Percentiles rank a stretch among this genome's conserved stretches.
Evolutionary conservation across 116 monocot species (phyloP).

Genomic region (Posidonia oceanica): DNA sequence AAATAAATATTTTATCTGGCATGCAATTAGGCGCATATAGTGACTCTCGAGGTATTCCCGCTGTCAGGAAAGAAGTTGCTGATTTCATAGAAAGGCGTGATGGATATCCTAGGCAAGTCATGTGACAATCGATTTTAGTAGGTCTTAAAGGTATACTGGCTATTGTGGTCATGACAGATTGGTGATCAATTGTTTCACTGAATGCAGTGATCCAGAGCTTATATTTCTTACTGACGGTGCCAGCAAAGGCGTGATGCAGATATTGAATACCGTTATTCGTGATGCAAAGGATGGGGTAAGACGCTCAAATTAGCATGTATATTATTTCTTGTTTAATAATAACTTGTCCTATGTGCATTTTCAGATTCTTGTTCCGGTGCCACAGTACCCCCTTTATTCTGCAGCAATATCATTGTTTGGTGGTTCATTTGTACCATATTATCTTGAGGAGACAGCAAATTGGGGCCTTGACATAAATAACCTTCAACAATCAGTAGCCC

Average conservation of each 20-base stretch:
- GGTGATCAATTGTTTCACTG: background rate
- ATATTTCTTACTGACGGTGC: conserved; percentile 98
- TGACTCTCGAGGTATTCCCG: conserved; percentile 92
- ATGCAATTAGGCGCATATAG: conserved; percentile 78
- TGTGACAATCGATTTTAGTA: background rate
- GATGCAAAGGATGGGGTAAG: conserved; percentile 91
- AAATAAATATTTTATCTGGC: background rate
- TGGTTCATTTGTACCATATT: conserved; percentile 92
- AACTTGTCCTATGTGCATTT: background rate
- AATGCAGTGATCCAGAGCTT: conserved; percentile 81
- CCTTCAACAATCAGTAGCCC: conserved; percentile 43
- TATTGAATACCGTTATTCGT: conserved; percentile 76
- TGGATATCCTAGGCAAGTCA: conserved; percentile 82
- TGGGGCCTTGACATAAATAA: conserved; percentile 84
- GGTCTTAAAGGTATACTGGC: background rate
- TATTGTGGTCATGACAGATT: background rate
- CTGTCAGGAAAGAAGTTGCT: conserved; percentile 92
- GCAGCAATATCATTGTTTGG: conserved; percentile 85
- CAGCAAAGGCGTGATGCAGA: conserved; percentile 99
- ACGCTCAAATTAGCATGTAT: background rate
- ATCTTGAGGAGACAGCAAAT: conserved; percentile 81
- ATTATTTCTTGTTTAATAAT: background rate
- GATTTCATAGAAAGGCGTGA: conserved; percentile 95
- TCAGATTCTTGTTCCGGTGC: conserved; percentile 96
- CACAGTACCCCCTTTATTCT: conserved; percentile 98